Base-by-base conservation (phyloP, 257 asterid species). In the Handroanthus guayacan region DNA sequence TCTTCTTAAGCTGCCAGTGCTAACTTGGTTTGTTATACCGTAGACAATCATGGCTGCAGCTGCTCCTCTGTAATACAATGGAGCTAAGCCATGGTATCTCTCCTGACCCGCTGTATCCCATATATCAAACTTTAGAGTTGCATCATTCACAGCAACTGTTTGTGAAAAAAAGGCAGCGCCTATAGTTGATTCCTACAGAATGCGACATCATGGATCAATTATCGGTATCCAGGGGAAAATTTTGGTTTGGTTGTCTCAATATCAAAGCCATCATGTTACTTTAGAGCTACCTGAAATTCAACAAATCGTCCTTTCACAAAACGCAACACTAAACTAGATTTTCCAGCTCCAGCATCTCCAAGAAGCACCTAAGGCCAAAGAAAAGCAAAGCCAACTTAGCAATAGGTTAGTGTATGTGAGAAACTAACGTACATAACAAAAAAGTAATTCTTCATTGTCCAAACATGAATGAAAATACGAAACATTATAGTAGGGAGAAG, bases 91-190 rank as follows among this genome's bases (percentile, higher is more conserved):
- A 67, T 92, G 97, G 86, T 92, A 92, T 79, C 97, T 87, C 86
- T 92, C 97, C 81, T 92, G 97, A 65, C 97, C 97, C 16, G 97
- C 97, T 1, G 97, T 90, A 76, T 92, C 97, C 97, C 97, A 92
- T 73, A 92, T 92, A 81, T 92, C 97, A 74, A 92, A 92, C 51
- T 90, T 92, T 55, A 92, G 92, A 65, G 97, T 90, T 61, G 92
- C 96, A 74, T 92, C 93, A 72, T 89, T 79, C 66, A 89, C 91
- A 64, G 97, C 95, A 69, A 92, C 88, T 37, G 94, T 90, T 87
- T 92, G 97, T 38, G 97, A 90, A 71, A 91, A 92, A 78, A 92
- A 92, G 10, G 97, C 97, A 36, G 97, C 97, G 16, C 97, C 97
- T 13, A 92, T 92, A 12, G 97, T 90, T 10, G 97, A 92, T 86